Evolutionary conservation across 2,329 filamentous ascomycete species (phyloP).

Genomic region (Rutstroemia sp.): DNA sequence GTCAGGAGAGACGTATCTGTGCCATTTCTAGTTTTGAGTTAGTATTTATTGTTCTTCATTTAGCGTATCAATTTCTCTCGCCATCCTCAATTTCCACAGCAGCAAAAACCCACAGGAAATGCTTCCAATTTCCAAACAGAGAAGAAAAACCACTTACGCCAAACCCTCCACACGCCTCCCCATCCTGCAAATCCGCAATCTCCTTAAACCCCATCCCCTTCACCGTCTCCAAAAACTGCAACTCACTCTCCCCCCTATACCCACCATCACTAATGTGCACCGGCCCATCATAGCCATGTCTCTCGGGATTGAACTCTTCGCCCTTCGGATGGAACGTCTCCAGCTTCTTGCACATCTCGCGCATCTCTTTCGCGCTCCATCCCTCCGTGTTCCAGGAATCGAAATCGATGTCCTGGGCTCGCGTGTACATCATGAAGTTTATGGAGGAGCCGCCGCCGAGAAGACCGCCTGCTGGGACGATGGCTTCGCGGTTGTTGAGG

Average conservation of each 20-base stretch:
- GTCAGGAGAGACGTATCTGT: slow-evolving; percentile 42
- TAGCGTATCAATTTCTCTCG: neutral
- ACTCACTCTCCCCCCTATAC: slow-evolving; percentile 35
- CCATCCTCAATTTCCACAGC: neutral
- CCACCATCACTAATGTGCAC: slow-evolving; percentile 47
- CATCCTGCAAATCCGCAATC: slow-evolving; percentile 45
- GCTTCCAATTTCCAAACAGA: neutral
- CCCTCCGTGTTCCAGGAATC: slow-evolving; percentile 46
- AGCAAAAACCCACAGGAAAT: neutral
- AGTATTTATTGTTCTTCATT: neutral
- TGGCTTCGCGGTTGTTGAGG: slow-evolving; percentile 38
- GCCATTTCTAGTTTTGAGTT: slow-evolving; percentile 32
- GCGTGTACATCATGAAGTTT: slow-evolving; percentile 49
- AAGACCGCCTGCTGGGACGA: slow-evolving; percentile 37
- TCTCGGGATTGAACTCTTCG: slow-evolving; percentile 14
- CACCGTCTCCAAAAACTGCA: slow-evolving; percentile 43
- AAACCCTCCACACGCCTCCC: slow-evolving; percentile 35
- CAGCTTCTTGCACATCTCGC: slow-evolving; percentile 47
- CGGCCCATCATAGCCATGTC: slow-evolving; percentile 49
- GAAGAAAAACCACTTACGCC: slow-evolving; percentile 17
- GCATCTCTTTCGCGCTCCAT: slow-evolving; percentile 44
- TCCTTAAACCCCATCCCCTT: slow-evolving; percentile 42
- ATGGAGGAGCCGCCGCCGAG: slow-evolving; percentile 57
- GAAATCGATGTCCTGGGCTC: slow-evolving; percentile 39
- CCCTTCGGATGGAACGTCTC: slow-evolving; percentile 42